Percentiles rank a stretch among this genome's conserved stretches.
These are phyloP conservation scores for Pythium scleroteichum DNA, from an alignment of 352 stramenopile genomes.

Conservation along the genomic window DNA sequence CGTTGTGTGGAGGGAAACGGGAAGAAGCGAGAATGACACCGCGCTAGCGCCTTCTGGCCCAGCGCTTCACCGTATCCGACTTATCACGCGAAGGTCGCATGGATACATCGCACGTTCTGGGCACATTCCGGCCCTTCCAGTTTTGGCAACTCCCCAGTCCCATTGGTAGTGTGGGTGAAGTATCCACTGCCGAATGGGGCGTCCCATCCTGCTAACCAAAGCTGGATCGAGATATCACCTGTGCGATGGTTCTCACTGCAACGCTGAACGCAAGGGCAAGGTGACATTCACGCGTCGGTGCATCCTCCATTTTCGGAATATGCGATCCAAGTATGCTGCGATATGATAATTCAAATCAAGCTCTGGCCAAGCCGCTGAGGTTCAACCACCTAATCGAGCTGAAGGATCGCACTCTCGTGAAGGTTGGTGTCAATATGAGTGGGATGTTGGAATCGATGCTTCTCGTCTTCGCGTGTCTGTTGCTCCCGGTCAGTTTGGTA, in stretches of 20 bases:
- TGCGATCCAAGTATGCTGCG: neutral
- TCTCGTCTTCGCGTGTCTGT: too few relatives aligned
- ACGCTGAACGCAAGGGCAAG: neutral
- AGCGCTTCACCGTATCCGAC: neutral
- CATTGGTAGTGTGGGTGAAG: neutral
- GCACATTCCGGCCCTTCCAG: constrained; percentile 1
- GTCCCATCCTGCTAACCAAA: neutral
- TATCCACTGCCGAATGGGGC: neutral
- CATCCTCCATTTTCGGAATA: constrained; percentile 15
- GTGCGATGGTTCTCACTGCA: neutral
- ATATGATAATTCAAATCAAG: neutral
- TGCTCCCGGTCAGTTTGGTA: too few relatives aligned
- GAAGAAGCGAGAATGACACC: constrained; percentile 24
- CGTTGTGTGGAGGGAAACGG: constrained; percentile 8
- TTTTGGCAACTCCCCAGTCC: neutral
- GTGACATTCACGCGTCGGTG: neutral
- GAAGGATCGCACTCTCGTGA: too few relatives aligned
- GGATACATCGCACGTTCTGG: constrained; percentile 23
- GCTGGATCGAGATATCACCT: neutral
- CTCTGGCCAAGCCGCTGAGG: neutral
- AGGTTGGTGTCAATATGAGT: too few relatives aligned
- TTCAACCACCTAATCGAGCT: neutral
- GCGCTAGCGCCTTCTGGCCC: neutral
- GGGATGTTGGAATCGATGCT: too few relatives aligned
- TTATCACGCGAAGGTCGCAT: constrained; percentile 13